These are phyloP conservation scores for Auxenochlorella pyrenoidosa DNA, from an alignment of 139 green algal species.

Conservation along the genomic window DNA sequence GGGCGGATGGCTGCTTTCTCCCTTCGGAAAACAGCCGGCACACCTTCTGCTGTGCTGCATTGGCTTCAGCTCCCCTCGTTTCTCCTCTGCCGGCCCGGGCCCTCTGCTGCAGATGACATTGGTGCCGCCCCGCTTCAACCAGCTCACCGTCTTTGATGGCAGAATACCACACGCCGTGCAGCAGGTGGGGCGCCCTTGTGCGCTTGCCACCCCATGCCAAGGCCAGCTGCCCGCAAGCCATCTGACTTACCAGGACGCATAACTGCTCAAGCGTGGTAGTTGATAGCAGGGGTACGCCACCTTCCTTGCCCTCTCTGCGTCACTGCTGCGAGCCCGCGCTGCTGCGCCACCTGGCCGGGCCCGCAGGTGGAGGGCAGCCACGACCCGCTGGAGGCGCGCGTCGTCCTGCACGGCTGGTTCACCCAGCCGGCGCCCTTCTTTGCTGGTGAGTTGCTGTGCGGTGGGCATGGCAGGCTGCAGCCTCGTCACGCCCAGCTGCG, in stretches of 20 bases:
- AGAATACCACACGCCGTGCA: slow-evolving; percentile 82
- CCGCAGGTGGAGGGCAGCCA: slow-evolving; percentile 65
- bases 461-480: not conserved
- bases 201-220: too few relatives aligned
- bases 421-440: slow-evolving; percentile 79
- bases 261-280: too few relatives aligned
- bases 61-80: not conserved
- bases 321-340: not conserved
- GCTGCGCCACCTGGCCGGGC: too few relatives aligned
- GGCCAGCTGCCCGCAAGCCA: too few relatives aligned
- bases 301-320: not conserved
- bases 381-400: slow-evolving; percentile 68
- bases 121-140: slow-evolving; percentile 65
- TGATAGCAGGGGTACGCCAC: too few relatives aligned
- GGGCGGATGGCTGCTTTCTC: too few relatives aligned
- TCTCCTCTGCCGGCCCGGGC: not conserved
- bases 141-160: slow-evolving; percentile 70
- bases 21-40: not conserved
- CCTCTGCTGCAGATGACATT: slow-evolving; percentile 37
- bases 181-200: slow-evolving; percentile 56
- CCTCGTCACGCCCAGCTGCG: not conserved
- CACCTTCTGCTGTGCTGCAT: not conserved
- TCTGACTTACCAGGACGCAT: too few relatives aligned
- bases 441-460: slow-evolving; percentile 11
- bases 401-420: slow-evolving; percentile 91